Percentiles rank a stretch among this genome's conserved stretches.
Evolutionary conservation across 768 basidiomycete species (phyloP).

Genomic region (Podaxis sp.): DNA sequence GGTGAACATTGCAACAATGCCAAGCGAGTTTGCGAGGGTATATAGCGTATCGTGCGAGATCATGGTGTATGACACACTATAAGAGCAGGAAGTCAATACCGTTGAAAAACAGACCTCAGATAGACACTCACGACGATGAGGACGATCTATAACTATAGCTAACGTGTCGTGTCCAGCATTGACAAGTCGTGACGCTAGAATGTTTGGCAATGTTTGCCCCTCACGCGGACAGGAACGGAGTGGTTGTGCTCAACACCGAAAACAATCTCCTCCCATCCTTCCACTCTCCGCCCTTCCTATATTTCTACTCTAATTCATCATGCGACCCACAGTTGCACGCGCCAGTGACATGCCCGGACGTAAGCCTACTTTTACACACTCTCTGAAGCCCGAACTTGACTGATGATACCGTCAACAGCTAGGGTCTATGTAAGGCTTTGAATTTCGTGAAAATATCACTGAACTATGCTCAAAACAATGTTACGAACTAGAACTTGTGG

Average conservation of each 20-base stretch:
- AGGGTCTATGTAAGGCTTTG: conserved; percentile 71
- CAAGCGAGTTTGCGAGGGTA: conserved; percentile 79
- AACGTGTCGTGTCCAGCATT: conserved; percentile 4
- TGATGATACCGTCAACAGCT: conserved; percentile 39
- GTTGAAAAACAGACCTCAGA: neutral
- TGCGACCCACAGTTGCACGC: conserved; percentile 64
- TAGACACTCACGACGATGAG: conserved; percentile 5
- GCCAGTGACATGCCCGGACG: conserved; percentile 82
- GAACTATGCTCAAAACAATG: neutral
- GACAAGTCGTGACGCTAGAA: conserved; percentile 15
- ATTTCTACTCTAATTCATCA: conserved; percentile 32
- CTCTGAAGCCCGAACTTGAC: neutral
- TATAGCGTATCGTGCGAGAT: conserved; percentile 82
- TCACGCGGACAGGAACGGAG: conserved; percentile 35
- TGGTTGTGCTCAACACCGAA: conserved; percentile 17
- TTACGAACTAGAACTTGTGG: conserved; percentile 68
- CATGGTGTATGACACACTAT: conserved; percentile 43
- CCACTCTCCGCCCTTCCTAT: conserved; percentile 12
- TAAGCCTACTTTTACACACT: conserved; percentile 37
- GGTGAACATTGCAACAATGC: conserved; percentile 81
- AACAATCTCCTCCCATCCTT: conserved; percentile 19
- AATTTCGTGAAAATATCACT: neutral
- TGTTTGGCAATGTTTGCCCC: conserved; percentile 31
- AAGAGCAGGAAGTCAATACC: neutral
- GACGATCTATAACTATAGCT: conserved; percentile 8